Conservation (phyloP, 495 filamentous ascomycete species). For the Pseudevernia furfuracea region DNA sequence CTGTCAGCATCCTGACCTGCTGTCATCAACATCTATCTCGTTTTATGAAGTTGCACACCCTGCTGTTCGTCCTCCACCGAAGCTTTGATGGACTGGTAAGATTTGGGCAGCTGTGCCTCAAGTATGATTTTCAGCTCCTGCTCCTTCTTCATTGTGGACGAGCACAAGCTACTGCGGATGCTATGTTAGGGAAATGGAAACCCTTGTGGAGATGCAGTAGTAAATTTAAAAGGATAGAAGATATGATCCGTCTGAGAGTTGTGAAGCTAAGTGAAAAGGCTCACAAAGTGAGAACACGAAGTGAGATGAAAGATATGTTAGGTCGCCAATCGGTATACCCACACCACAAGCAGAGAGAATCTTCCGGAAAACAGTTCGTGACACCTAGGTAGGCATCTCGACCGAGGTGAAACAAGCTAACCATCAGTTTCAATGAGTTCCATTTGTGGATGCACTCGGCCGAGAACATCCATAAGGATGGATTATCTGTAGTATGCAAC, state of each 20-base stretch:
- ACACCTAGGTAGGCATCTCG: background rate
- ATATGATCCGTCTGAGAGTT: background rate
- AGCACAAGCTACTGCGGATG: background rate
- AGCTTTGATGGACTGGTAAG: background rate
- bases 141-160: background rate
- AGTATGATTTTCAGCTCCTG: background rate
- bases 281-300: background rate
- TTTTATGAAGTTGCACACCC: background rate
- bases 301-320: background rate
- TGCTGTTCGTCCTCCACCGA: background rate
- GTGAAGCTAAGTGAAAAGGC: background rate
- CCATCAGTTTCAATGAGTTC: background rate
- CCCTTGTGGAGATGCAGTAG: background rate
- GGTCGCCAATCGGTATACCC: background rate
- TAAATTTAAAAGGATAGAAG: background rate
- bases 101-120: background rate
- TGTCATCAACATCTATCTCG: background rate
- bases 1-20: background rate
- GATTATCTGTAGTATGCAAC: background rate
- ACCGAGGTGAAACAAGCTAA: too few relatives aligned
- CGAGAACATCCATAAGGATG: background rate
- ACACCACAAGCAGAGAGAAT: background rate
- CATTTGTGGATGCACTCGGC: background rate
- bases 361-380: background rate
- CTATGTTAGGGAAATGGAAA: background rate